Conservation (phyloP, 2,329 filamentous ascomycete species). For the Exophiala spinifera region DNA sequence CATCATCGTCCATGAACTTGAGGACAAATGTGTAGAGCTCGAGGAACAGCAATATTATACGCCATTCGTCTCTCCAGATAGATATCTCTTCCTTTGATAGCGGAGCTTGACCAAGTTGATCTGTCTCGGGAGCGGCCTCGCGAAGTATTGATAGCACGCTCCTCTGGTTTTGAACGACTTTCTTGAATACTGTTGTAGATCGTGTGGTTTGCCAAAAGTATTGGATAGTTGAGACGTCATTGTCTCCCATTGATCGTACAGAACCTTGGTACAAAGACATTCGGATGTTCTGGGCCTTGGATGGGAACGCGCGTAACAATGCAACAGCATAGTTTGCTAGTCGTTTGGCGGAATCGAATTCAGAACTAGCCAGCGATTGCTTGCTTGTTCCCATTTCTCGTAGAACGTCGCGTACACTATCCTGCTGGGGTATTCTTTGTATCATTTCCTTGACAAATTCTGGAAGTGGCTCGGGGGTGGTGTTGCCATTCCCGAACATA, state of each 20-base stretch:
- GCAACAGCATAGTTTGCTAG: constrained; percentile 85
- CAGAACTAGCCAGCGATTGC: constrained; percentile 27
- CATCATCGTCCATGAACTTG: constrained; percentile 91
- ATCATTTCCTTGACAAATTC: constrained; percentile 65
- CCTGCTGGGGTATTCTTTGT: constrained; percentile 50
- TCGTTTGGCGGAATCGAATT: constrained; percentile 62
- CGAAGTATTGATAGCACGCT: constrained; percentile 58
- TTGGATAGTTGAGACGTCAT: constrained; percentile 63
- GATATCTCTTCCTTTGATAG: constrained; percentile 35
- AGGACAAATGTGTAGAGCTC: constrained; percentile 92
- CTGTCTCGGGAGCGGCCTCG: constrained; percentile 38
- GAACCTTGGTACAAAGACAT: constrained; percentile 89
- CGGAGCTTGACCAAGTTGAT: constrained; percentile 34
- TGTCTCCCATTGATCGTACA: constrained; percentile 33
- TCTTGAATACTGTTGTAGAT: constrained; percentile 55
- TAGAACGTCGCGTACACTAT: constrained; percentile 20
- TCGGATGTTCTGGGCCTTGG: constrained; percentile 78
- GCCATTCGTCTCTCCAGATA: constrained; percentile 70
- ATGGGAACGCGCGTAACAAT: constrained; percentile 79
- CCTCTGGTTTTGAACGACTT: constrained; percentile 56
- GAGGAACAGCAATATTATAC: constrained; percentile 81
- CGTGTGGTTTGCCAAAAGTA: constrained; percentile 77
- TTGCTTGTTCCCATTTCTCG: constrained; percentile 18
- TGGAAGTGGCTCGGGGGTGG: constrained; percentile 36
- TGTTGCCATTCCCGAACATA: constrained; percentile 24